Evolutionary conservation across 768 basidiomycete genomes (phyloP).

Genomic region (Leccinum rimulosum): DNA sequence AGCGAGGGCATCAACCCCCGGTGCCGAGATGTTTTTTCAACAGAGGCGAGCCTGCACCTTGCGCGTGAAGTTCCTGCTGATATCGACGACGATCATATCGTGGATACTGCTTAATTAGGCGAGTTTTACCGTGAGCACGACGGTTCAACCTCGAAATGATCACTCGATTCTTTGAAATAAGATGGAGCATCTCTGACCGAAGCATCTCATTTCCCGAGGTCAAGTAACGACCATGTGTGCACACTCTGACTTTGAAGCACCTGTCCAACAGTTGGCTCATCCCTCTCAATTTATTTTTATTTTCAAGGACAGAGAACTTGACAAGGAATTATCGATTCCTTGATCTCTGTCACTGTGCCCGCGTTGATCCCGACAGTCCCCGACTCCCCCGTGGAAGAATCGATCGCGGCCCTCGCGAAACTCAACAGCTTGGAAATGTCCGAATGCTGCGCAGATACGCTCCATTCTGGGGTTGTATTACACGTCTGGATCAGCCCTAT

Average conservation of each 20-base stretch:
- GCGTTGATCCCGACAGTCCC: constrained; percentile 36
- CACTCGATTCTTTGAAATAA: constrained; percentile 43
- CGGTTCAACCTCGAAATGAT: constrained; percentile 53
- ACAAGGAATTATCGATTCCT: constrained; percentile 45
- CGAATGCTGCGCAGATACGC: no score
- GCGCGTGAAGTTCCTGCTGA: background rate
- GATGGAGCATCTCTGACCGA: background rate
- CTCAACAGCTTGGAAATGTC: no score
- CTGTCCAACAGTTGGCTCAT: background rate
- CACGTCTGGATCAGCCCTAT: no score
- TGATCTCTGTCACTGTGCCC: constrained; percentile 56
- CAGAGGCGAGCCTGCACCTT: constrained; percentile 35
- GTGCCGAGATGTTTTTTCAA: constrained; percentile 49
- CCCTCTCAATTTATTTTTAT: background rate
- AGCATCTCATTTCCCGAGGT: background rate
- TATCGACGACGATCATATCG: background rate
- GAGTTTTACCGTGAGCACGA: constrained; percentile 56
- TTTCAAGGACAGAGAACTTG: constrained; percentile 36
- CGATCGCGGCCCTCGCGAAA: constrained; percentile 39
- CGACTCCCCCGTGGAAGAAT: constrained; percentile 42
- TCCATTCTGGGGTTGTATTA: no score
- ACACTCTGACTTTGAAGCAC: background rate
- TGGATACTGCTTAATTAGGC: constrained; percentile 26
- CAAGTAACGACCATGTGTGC: background rate
- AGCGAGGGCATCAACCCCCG: constrained; percentile 41